phyloP scores from a whole-genome alignment of 345 rosid species.

The Sisymbrium irio region DNA sequence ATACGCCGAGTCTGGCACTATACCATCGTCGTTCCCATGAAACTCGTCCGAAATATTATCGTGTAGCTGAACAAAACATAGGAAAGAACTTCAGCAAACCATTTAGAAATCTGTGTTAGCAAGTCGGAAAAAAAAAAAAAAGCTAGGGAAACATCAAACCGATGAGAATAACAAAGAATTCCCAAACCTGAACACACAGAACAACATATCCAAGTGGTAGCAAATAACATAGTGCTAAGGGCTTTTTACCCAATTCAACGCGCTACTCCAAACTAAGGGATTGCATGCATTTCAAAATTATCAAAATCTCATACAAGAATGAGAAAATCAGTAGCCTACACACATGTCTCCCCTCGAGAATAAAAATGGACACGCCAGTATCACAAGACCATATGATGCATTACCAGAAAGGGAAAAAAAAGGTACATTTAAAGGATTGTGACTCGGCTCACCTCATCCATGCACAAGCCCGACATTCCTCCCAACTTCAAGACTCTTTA shows the following conservation, averaged over 20 bases:
- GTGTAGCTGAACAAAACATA: slow-evolving; percentile 47
- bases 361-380: neutral
- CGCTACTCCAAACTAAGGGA: neutral
- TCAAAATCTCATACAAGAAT: neutral
- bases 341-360: neutral
- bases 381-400: slow-evolving; percentile 1
- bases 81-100: neutral
- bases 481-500: slow-evolving; percentile 45
- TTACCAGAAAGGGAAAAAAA: neutral
- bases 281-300: neutral
- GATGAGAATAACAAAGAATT: neutral
- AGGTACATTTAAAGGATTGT: neutral
- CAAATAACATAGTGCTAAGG: neutral
- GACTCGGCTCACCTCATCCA: slow-evolving; percentile 56
- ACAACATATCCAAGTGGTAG: neutral
- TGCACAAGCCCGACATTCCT: slow-evolving; percentile 74
- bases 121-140: neutral
- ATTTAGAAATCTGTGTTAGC: neutral
- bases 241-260: neutral
- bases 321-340: neutral
- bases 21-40: slow-evolving; percentile 60
- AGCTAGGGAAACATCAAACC: neutral
- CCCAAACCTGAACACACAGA: slow-evolving; percentile 9
- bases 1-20: slow-evolving; percentile 56
- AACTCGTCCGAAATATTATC: slow-evolving; percentile 55